These are phyloP conservation scores for Leccinum subgranulosum DNA, from an alignment of 768 basidiomycete genomes.

Conservation along the genomic window DNA sequence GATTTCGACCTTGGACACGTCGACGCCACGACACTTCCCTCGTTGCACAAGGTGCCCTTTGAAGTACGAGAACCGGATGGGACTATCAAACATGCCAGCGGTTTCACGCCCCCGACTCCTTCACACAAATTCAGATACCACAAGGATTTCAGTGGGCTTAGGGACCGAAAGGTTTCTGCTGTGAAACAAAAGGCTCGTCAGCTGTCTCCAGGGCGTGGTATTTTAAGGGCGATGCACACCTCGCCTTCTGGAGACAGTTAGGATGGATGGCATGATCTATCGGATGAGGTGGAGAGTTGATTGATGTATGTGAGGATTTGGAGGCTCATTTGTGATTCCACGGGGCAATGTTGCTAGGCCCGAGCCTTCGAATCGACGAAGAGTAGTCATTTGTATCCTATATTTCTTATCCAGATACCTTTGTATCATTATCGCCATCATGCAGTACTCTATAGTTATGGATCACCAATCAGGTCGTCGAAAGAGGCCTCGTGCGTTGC, in stretches of 20 bases:
- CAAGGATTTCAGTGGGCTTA: conserved; percentile 6
- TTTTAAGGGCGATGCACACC: conserved; percentile 26
- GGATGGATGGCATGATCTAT: conserved; percentile 5
- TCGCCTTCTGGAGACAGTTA: conserved; percentile 12
- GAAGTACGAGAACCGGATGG: conserved; percentile 39
- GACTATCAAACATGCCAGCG: conserved; percentile 38
- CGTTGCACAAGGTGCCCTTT: conserved; percentile 39
- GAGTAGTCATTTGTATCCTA: neutral
- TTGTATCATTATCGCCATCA: neutral
- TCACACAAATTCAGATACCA: conserved; percentile 33
- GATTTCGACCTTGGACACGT: conserved; percentile 29
- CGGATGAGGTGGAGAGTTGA: neutral
- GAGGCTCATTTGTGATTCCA: neutral
- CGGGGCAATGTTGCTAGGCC: neutral
- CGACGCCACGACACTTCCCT: conserved; percentile 22
- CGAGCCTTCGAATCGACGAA: neutral
- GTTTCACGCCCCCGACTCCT: conserved; percentile 43
- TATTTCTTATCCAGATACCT: neutral
- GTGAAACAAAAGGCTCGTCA: conserved; percentile 9
- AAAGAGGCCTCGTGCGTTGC: no score
- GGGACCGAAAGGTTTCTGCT: conserved; percentile 20
- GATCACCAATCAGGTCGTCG: no score
- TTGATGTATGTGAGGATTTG: conserved; percentile 23
- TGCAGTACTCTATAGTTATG: neutral
- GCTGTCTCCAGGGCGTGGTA: conserved; percentile 10